Base-by-base conservation (phyloP, 768 basidiomycete species). In the Phanerochaete sordida region DNA sequence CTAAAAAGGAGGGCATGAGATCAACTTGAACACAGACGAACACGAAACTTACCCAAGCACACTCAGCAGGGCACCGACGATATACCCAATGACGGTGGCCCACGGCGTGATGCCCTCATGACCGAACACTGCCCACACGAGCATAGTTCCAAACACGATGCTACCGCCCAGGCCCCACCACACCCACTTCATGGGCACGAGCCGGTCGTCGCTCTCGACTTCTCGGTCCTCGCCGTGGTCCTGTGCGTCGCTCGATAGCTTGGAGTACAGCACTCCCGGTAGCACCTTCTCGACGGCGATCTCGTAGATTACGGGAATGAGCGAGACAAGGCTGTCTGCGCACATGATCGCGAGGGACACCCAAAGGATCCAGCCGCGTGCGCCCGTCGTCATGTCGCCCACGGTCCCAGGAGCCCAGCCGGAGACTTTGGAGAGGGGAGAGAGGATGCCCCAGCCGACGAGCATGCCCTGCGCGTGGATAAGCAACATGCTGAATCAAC, bases 311-410 rank as follows among this genome's bases (percentile, higher is more conserved):
- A 94, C 85, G 21, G 95, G 93, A 19, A 93, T 65, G 27, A 98
- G 84, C 11, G 93, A 93, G 37, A 98, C 81, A 60, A 98, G 72
- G 55, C 88, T 89, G 74, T 98, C 96, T 35, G 93, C 84, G 71
- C 89, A 93, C 96, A 98, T 98, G 67, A 96, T 90, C 3, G 95
- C 95, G 35, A 98, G 81, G 0, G 94, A 91, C 23, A 88, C 82
- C 96, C 96, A 98, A n/a, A 98, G 83, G 57, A 96, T 94, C 93
- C 93, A 96, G 33, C 93, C 93, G 54, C 95, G 84, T n/a, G 94
- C 88, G 44, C 96, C 96, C 60, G 81, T 81, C 4, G 87, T 81
- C 82, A 94, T 93, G 65, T 93, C 91, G 1, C 87, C 85, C 5
- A 96, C 93, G 9, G 90, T 86, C 4, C 95, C 96, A 47, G 96